Evolutionary conservation across 2,329 filamentous ascomycete genomes (phyloP).

Genomic region (Pseudonectria foliicola): DNA sequence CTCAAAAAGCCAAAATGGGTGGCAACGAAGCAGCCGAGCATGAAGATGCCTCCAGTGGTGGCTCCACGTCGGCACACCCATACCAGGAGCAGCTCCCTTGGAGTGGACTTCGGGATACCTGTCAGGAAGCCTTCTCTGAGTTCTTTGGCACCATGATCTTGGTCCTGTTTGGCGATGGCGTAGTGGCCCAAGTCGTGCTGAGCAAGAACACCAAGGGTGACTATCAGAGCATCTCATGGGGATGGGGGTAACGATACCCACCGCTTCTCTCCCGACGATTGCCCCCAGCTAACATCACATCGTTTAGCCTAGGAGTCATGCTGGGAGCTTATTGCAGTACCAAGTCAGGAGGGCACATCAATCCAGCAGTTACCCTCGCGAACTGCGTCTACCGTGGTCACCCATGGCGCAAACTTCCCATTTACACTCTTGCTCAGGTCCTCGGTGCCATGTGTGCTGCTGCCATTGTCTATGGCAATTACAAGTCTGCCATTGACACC

Average conservation of each 20-base stretch:
- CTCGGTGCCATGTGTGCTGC: slow-evolving; percentile 60
- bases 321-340: slow-evolving; percentile 59
- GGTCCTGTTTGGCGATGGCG: slow-evolving; percentile 64
- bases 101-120: slow-evolving; percentile 42
- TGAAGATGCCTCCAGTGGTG: slow-evolving; percentile 15
- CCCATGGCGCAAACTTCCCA: slow-evolving; percentile 61
- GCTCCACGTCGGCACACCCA: slow-evolving; percentile 8
- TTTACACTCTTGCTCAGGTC: slow-evolving; percentile 60
- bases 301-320: slow-evolving; percentile 57
- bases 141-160: slow-evolving; percentile 63
- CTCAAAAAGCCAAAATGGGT: slow-evolving; percentile 27
- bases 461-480: slow-evolving; percentile 55
- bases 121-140: slow-evolving; percentile 56
- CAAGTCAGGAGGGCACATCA: slow-evolving; percentile 61
- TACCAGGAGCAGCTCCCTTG: slow-evolving; percentile 33
- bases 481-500: slow-evolving; percentile 55
- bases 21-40: slow-evolving; percentile 12
- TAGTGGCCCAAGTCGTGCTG: slow-evolving; percentile 61
- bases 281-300: slow-evolving; percentile 1
- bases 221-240: slow-evolving; percentile 43
- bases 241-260: slow-evolving; percentile 36
- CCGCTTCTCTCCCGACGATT: slow-evolving; percentile 3
- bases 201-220: slow-evolving; percentile 41
- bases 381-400: slow-evolving; percentile 63
- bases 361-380: slow-evolving; percentile 63